A percentile compares a stretch with the other conserved stretches of the same genome.
Conservation (phyloP, 2,329 filamentous ascomycete genomes). For the Aspergillus sp. region DNA sequence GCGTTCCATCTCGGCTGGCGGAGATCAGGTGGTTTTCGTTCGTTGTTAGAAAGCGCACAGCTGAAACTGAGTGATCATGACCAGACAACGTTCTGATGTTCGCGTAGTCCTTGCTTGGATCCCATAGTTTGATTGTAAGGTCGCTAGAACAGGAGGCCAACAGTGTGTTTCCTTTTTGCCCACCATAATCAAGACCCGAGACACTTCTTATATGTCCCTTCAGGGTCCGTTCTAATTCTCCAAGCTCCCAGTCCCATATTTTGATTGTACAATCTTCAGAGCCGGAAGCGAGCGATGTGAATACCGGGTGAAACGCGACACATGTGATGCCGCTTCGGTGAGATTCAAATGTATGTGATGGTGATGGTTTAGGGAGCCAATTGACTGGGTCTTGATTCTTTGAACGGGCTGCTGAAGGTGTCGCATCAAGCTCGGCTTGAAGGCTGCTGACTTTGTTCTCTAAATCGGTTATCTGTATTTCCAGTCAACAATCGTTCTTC, state of each 20-base stretch:
- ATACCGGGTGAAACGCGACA: constrained; percentile 87
- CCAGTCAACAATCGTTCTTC: not conserved
- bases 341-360: constrained; percentile 72
- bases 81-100: constrained; percentile 87
- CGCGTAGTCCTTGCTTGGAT: constrained; percentile 86
- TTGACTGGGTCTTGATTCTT: constrained; percentile 17
- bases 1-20: constrained; percentile 78
- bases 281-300: constrained; percentile 85
- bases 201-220: constrained; percentile 89
- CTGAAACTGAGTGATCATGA: constrained; percentile 87
- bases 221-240: constrained; percentile 81
- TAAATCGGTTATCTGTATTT: constrained; percentile 82
- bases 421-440: constrained; percentile 16
- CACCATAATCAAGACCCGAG: constrained; percentile 84
- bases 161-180: constrained; percentile 73
- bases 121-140: constrained; percentile 91
- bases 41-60: constrained; percentile 81
- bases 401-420: constrained; percentile 9
- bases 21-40: constrained; percentile 77
- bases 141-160: constrained; percentile 83
- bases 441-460: constrained; percentile 70
- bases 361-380: constrained; percentile 37
- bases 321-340: constrained; percentile 82
- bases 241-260: constrained; percentile 94
- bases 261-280: constrained; percentile 94